Conservation (phyloP, 768 basidiomycete genomes). For the Lactarius akahatsu region DNA sequence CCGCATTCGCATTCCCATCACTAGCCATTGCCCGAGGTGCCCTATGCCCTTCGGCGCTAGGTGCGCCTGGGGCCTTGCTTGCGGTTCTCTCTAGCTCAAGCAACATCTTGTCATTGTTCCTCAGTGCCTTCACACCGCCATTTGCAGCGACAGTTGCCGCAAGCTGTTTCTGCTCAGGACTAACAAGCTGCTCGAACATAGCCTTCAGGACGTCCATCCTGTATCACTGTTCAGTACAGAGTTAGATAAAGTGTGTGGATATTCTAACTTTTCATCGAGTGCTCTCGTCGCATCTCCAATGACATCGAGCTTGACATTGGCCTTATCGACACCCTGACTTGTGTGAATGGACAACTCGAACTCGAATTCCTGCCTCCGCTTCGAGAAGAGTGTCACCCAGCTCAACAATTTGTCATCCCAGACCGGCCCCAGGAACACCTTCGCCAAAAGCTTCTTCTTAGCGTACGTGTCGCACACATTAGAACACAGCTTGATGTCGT, state of each 20-base stretch:
- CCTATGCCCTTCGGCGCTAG: not conserved
- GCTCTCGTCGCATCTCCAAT: slow-evolving; percentile 15
- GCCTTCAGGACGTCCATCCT: slow-evolving; percentile 28
- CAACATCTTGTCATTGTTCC: slow-evolving; percentile 28
- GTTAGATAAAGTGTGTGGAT: not conserved
- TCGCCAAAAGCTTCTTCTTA: slow-evolving; percentile 35
- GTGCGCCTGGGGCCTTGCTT: not conserved
- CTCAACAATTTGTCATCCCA: slow-evolving; percentile 35
- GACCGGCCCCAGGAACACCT: slow-evolving; percentile 34
- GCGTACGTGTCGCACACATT: slow-evolving; percentile 38
- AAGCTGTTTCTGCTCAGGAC: slow-evolving; percentile 26
- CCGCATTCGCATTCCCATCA: not conserved
- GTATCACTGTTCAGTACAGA: not conserved
- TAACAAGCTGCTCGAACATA: slow-evolving; percentile 25
- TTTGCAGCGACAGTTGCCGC: slow-evolving; percentile 24
- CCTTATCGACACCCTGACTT: slow-evolving; percentile 24
- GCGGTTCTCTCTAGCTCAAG: slow-evolving; percentile 29
- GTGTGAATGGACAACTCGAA: slow-evolving; percentile 36
- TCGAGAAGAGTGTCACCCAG: slow-evolving; percentile 32
- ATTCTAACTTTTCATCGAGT: slow-evolving; percentile 28
- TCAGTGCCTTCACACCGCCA: slow-evolving; percentile 31
- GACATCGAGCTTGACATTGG: slow-evolving; percentile 24
- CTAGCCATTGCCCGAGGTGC: not conserved
- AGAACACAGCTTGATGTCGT: slow-evolving; percentile 37
- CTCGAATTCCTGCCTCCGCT: slow-evolving; percentile 33